Evolutionary conservation across 2,329 filamentous ascomycete genomes (phyloP), one percentile per base, ranked within the genome.

Genomic region (Monosporascus sp.): DNA sequence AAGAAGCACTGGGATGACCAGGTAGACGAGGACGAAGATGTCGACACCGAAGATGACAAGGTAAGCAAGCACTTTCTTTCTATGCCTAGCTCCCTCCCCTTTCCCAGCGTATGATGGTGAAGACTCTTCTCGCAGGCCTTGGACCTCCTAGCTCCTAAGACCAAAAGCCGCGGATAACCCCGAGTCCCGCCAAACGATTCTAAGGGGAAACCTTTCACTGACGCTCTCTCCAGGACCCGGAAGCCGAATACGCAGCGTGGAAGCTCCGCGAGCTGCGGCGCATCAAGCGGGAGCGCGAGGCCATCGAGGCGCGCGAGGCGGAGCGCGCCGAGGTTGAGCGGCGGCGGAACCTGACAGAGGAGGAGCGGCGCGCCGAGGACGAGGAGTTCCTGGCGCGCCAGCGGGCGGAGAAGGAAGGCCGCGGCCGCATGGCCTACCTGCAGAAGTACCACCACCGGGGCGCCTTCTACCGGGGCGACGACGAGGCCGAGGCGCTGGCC

Each of bases 401-500:
- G 71, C 84, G 87, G 62, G 88, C 88, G 57, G 91, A 96, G 58
- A 89, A 89, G 63, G 85, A 88, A 56, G 72, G 78, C 49, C 86
- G 87, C 56, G 91, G 91, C 51, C 88, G 93, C 72, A 90, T 94
- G 79, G 82, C 82, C 2, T 97, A 85, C 70, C 90, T 97, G 88
- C 92, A 97, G 67, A 91, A 92, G 68, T 99, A 97, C 74, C 92
- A 90, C 72, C 94, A 99, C 78, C 93, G 92, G 74, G 94, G 94
- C 48, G 94, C 94, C 17, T 99, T 97, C 75, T 97, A 90, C 76
- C 88, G 88, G 60, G 90, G 92, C 50, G 89, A 95, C 63, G 80
- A 86, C 50, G 84, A 86, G 61, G 84, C 84, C 17, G 84, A 89
- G 58, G 89, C 90, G 1, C 76, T 97, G 46, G 85, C 89, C 58